Evolutionary conservation across 495 filamentous ascomycete genomes (phyloP).

Genomic region (Aspergillus cavernicola): DNA sequence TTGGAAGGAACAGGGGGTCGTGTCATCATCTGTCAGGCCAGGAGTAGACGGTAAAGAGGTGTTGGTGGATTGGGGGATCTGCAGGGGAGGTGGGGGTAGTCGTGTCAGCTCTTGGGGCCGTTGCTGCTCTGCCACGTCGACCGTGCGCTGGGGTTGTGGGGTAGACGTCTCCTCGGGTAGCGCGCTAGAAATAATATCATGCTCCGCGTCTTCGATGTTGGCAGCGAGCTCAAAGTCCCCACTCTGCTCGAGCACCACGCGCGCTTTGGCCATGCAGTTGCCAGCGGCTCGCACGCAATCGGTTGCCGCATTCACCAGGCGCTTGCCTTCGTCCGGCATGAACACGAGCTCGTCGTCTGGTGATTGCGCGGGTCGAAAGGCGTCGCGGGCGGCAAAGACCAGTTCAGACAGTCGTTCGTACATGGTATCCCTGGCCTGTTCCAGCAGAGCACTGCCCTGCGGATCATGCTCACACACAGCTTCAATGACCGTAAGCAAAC

Average conservation of each 20-base stretch:
- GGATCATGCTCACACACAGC: conserved; percentile 74
- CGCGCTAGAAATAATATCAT: conserved; percentile 12
- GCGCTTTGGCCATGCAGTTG: conserved; percentile 83
- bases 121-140: conserved; percentile 8
- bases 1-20: conserved; percentile 42
- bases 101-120: conserved; percentile 28
- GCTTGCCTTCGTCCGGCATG: conserved; percentile 74
- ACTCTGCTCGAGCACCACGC: conserved; percentile 79
- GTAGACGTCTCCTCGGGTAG: conserved; percentile 19
- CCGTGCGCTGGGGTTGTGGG: conserved; percentile 17
- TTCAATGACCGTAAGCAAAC: conserved; percentile 75
- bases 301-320: conserved; percentile 76
- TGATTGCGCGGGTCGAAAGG: conserved; percentile 58
- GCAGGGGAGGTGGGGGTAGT: conserved; percentile 39
- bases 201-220: conserved; percentile 41
- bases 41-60: conserved; percentile 34
- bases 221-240: conserved; percentile 89
- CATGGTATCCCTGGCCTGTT: conserved; percentile 71
- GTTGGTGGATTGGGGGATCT: conserved; percentile 32
- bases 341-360: conserved; percentile 70
- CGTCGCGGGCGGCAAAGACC: conserved; percentile 72
- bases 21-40: conserved; percentile 36
- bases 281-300: conserved; percentile 86
- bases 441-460: conserved; percentile 58
- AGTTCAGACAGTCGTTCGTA: conserved; percentile 74